Evolutionary conservation across 148 eudicot species (phyloP).

Genomic region (Simmondsia chinensis): DNA sequence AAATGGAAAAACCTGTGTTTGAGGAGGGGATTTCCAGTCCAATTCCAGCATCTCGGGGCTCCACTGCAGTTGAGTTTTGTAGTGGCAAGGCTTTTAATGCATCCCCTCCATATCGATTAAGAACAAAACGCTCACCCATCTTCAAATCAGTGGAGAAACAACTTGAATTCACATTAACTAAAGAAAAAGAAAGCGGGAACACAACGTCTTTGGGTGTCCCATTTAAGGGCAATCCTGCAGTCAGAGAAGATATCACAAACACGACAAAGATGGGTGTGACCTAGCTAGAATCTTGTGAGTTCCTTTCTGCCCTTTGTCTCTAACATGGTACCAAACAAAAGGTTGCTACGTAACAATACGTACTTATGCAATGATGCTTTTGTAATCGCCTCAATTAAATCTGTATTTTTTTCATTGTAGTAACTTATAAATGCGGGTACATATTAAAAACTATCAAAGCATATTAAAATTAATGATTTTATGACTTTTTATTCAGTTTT

Average conservation of each 20-base stretch:
- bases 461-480: no score
- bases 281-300: constrained; percentile 27
- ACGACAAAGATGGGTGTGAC: constrained; percentile 30
- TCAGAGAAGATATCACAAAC: constrained; percentile 23
- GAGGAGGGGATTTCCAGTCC: constrained; percentile 18
- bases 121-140: constrained; percentile 52
- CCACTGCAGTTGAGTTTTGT: constrained; percentile 17
- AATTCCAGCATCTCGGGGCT: constrained; percentile 24
- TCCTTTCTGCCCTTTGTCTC: neutral
- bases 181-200: constrained; percentile 13
- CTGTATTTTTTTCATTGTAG: no score
- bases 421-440: no score
- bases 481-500: no score
- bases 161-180: constrained; percentile 51
- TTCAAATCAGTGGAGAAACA: constrained; percentile 75
- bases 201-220: constrained; percentile 19
- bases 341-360: no score
- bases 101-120: constrained; percentile 78
- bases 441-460: no score
- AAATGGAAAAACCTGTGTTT: constrained; percentile 24
- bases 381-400: no score
- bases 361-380: no score
- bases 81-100: constrained; percentile 49
- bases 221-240: constrained; percentile 26
- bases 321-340: no score